Evolutionary conservation across 2,329 filamentous ascomycete species (phyloP).

Genomic region (Seiridium unicorne): DNA sequence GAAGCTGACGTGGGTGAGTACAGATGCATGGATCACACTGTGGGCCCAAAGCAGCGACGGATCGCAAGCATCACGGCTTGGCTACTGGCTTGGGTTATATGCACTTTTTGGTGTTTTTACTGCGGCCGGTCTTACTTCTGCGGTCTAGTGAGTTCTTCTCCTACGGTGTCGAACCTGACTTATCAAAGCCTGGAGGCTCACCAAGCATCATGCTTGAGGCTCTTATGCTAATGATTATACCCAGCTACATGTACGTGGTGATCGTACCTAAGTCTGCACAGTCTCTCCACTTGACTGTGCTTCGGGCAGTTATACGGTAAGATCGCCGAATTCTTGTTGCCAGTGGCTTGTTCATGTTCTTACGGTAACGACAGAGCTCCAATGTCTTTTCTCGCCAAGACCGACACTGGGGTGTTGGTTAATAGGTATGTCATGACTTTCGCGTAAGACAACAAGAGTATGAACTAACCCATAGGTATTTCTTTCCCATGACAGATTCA

Average conservation of each 20-base stretch:
- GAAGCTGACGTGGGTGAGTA: constrained; percentile 7
- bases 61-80: constrained; percentile 7
- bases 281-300: constrained; percentile 6
- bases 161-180: constrained; percentile 8
- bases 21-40: constrained; percentile 8
- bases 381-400: constrained; percentile 17
- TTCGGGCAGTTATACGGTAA: constrained; percentile 6
- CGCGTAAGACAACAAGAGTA: constrained; percentile 6
- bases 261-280: constrained; percentile 5
- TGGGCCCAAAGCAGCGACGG: constrained; percentile 4
- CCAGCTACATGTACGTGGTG: constrained; percentile 4
- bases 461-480: background rate
- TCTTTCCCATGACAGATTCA: constrained; percentile 5
- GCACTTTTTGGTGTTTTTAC: constrained; percentile 7
- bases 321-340: constrained; percentile 6
- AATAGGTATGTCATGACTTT: constrained; percentile 8
- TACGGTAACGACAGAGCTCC: constrained; percentile 11
- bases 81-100: constrained; percentile 8
- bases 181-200: constrained; percentile 8
- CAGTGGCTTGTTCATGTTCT: constrained; percentile 8
- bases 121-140: constrained; percentile 5
- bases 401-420: constrained; percentile 11
- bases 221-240: constrained; percentile 7
- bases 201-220: constrained; percentile 6
- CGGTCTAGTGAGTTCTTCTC: constrained; percentile 7